Base-by-base conservation (phyloP, 78 protist species). In the Corallochytrium limacisporum region DNA sequence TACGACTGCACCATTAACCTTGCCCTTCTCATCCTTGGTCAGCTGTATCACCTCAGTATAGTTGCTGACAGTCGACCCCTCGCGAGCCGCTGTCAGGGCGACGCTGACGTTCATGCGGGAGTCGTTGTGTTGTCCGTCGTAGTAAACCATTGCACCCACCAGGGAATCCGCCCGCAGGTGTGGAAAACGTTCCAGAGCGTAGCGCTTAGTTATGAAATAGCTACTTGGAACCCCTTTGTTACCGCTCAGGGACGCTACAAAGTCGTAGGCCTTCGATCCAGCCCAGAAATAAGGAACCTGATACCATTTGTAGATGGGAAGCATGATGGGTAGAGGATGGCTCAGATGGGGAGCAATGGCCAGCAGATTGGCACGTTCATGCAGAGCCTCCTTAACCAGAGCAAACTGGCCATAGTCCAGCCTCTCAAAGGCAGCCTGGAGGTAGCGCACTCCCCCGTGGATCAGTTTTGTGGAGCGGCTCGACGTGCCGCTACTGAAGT, bases 361-460 rank as follows among this genome's bases (percentile, higher is more conserved):
- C 15, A 90, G 35, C 15, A 86, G 24, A 46, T 43, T 47, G 2
- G 69, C 60, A 10, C 95, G 47, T 56, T 90, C 95, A 20, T 57
- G 44, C 26, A 90, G 57, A 9, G 91, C 91, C 56, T 86, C 92
- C 28, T 44, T 37, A 1, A 90, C 95, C 36, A 90, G 38, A 6
- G 71, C 7, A 39, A 65, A 65, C 46, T 79, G 82, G 31, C 38
- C 50, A 18, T 24, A 29, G 65, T 83, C 88, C 20, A 83, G 40
- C 36, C 84, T 46, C 66, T 68, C 37, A 48, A 84, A 61, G 0
- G 93, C 93, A 54, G 68, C 65, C 40, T 81, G 81, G 2, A 90
- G 75, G 75, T 90, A 90, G 29, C 95, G 81, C 26, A 90, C 79
- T 33, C 90, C 90, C 16, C 95, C 97, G 61, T 92, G 97, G 55